Percentiles rank a stretch among this genome's conserved stretches.
phyloP scores from a whole-genome alignment of 1,139 yeast genomes.

The Debaryomycetaceae sp. region DNA sequence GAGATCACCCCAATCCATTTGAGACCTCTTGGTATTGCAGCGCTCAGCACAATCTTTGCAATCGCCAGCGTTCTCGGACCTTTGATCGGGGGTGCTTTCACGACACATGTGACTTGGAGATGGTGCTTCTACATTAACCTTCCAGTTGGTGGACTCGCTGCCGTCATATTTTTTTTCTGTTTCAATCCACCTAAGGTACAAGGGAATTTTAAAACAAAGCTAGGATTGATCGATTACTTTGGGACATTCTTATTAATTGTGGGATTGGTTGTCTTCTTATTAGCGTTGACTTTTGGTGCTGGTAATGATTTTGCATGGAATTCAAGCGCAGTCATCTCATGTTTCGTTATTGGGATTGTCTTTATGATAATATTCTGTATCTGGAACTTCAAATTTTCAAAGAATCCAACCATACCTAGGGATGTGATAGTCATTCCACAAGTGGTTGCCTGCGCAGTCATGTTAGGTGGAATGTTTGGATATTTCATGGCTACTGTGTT shows the following conservation, averaged over 20 bases:
- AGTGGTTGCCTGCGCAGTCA: slow-evolving; percentile 20
- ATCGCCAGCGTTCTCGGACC: slow-evolving; percentile 57
- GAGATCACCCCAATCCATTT: slow-evolving; percentile 40
- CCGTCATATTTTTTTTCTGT: slow-evolving; percentile 19
- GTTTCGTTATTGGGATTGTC: slow-evolving; percentile 44
- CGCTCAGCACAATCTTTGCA: slow-evolving; percentile 35
- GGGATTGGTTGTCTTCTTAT: slow-evolving; percentile 45
- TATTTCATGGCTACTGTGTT: slow-evolving; percentile 24
- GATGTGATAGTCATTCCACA: slow-evolving; percentile 22
- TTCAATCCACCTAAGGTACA: slow-evolving; percentile 34
- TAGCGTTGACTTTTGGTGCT: slow-evolving; percentile 42
- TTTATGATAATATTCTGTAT: slow-evolving; percentile 15
- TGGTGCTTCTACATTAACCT: slow-evolving; percentile 24
- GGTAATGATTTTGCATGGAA: slow-evolving; percentile 44
- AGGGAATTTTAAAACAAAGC: slow-evolving; percentile 23
- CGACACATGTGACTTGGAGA: slow-evolving; percentile 46
- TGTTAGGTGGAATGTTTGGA: slow-evolving; percentile 20
- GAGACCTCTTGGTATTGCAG: slow-evolving; percentile 31
- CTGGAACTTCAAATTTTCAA: slow-evolving; percentile 26
- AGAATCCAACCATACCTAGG: slow-evolving; percentile 25
- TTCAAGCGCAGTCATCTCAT: slow-evolving; percentile 43
- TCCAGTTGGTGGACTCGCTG: slow-evolving; percentile 36
- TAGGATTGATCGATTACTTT: slow-evolving; percentile 40
- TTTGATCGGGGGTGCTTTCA: slow-evolving; percentile 51
- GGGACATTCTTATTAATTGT: slow-evolving; percentile 46